Percentiles rank a stretch among this genome's conserved stretches.
These are phyloP conservation scores for Talaromyces adpressus DNA, from an alignment of 495 filamentous ascomycete genomes.

Conservation along the genomic window DNA sequence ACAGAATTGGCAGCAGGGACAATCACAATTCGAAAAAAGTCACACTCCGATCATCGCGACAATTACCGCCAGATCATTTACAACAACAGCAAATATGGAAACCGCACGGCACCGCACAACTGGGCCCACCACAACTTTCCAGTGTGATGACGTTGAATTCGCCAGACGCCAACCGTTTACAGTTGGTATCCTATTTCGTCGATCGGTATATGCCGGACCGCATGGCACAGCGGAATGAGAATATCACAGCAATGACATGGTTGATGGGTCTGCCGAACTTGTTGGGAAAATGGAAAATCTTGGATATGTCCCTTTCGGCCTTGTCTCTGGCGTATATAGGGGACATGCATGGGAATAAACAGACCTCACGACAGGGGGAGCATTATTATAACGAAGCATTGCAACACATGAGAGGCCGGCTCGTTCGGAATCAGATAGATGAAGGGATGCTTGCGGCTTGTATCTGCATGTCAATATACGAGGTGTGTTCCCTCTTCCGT, in stretches of 20 bases:
- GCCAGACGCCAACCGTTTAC: background rate
- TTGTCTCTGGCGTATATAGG: constrained; percentile 6
- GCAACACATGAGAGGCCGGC: constrained; percentile 1
- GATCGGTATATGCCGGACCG: constrained; percentile 5
- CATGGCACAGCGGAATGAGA: background rate
- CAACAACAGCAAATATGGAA: background rate
- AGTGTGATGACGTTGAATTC: background rate
- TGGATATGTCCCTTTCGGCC: constrained; percentile 7
- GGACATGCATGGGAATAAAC: constrained; percentile 1
- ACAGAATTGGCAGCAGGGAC: background rate
- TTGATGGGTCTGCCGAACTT: background rate
- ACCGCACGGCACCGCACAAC: background rate
- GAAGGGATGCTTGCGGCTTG: constrained; percentile 7
- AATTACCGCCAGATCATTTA: background rate
- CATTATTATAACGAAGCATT: background rate
- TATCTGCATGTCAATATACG: constrained; percentile 8
- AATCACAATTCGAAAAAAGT: constrained; percentile 3
- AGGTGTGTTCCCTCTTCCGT: background rate
- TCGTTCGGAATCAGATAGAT: constrained; percentile 5
- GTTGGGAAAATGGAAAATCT: constrained; percentile 6
- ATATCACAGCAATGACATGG: constrained; percentile 7
- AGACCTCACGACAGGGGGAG: background rate
- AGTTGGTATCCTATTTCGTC: constrained; percentile 5
- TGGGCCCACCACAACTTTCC: background rate
- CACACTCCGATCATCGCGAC: constrained; percentile 6